Percentiles rank a stretch among this genome's conserved stretches.
Conservation (phyloP, 2,329 filamentous ascomycete genomes). For the Cytospora piceae region DNA sequence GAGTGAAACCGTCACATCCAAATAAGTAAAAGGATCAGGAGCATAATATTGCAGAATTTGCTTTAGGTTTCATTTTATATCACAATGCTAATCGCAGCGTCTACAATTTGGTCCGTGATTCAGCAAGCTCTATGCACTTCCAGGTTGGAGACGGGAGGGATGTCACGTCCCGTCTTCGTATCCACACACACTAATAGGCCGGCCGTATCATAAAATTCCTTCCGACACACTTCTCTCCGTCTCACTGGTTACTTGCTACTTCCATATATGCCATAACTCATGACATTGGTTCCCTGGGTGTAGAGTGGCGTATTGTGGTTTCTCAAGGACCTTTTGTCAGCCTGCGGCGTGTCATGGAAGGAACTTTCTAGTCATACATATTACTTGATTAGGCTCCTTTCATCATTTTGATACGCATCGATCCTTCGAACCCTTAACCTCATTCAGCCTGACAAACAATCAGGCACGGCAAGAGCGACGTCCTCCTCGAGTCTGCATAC, state of each 20-base stretch:
- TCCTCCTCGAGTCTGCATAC: not conserved
- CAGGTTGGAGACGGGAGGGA: constrained; percentile 14
- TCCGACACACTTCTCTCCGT: constrained; percentile 19
- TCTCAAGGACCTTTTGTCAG: constrained; percentile 18
- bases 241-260: constrained; percentile 10
- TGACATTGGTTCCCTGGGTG: not conserved
- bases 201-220: constrained; percentile 26
- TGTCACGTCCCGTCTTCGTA: constrained; percentile 25
- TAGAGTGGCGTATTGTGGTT: constrained; percentile 22
- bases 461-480: not conserved
- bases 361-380: constrained; percentile 21
- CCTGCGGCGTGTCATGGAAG: constrained; percentile 25
- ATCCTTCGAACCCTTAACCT: constrained; percentile 1
- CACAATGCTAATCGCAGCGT: not conserved
- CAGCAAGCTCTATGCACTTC: constrained; percentile 1
- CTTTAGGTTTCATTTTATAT: not conserved
- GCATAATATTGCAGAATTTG: no score
- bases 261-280: not conserved
- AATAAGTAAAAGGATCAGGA: not conserved
- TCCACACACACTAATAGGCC: constrained; percentile 28
- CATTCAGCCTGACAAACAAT: not conserved
- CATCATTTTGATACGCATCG: not conserved
- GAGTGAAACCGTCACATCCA: no score
- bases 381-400: constrained; percentile 12
- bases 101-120: constrained; percentile 17